Evolutionary conservation across 2,329 filamentous ascomycete genomes (phyloP), one percentile per base, ranked within the genome.

Genomic region (Phialophora tarda): DNA sequence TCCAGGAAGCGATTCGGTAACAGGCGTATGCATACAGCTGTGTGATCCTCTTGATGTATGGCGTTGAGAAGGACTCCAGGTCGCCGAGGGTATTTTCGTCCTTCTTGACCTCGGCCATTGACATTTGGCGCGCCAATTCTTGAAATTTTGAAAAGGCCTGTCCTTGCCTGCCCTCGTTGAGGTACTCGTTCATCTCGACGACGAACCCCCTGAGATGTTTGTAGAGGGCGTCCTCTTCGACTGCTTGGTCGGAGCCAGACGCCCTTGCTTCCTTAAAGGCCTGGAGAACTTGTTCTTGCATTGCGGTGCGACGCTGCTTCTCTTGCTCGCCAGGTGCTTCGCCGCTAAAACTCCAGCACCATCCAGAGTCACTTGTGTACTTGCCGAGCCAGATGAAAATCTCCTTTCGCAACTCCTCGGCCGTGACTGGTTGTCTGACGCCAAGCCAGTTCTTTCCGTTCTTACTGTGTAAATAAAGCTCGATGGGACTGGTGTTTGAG

Each of bases 331-430:
- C 5, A 14, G 21, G 5, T 5, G 10, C 48, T 1, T 17, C 48
- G n/a, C 10, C n/a, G 14, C 48, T 51, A 7, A 34, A 34, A 4
- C 32, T 10, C 12, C 48, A 51, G 48, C 48, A 5, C 23, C 48
- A 26, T 23, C 23, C 21, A 14, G 17, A 2, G 21, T 21, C 48
- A 10, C 1, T 26, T 17, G 10, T 0, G 48, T 51, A 51, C 48
- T 51, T 51, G 48, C 48, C 48, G 48, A 51, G 48, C 6, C 48
- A 26, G 23, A 51, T 51, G 48, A 51, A 51, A 4, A 51, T 28
- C 24, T 51, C 26, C 24, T 51, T 51, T 23, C 4, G 48, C 11
- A 51, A 21, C 14, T 51, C 48, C 24, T 51, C 48, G 12, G 26
- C 48, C 10, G 21, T 51, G 21, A 28, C 12, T 51, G 48, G 48